Conservation (phyloP, 78 protist species). For the Guillardia theta region DNA sequence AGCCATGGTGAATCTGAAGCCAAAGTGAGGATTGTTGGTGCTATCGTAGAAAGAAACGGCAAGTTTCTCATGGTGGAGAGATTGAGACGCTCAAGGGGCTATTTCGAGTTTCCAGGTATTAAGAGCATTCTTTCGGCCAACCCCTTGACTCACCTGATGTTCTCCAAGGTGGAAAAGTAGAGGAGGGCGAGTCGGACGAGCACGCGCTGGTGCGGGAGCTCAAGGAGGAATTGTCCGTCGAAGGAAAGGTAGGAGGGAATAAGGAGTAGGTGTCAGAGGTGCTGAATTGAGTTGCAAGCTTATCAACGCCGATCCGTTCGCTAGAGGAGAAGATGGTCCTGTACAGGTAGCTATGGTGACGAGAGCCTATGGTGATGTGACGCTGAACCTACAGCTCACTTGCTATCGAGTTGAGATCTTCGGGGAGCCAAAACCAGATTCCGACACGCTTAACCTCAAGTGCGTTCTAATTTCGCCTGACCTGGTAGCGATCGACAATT, state of each 20-base stretch:
- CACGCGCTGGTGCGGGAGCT: not conserved
- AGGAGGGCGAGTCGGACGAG: not conserved
- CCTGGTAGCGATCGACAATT: too few relatives aligned
- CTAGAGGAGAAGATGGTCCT: not conserved
- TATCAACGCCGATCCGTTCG: not conserved
- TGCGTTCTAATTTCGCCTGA: too few relatives aligned
- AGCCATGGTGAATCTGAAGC: too few relatives aligned
- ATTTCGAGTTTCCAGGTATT: not conserved
- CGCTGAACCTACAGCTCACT: not conserved
- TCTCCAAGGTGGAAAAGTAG: not conserved
- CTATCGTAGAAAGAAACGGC: not conserved
- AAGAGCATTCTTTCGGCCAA: not conserved
- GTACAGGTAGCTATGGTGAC: not conserved
- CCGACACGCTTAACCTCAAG: too few relatives aligned
- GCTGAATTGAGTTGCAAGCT: too few relatives aligned
- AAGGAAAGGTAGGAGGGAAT: too few relatives aligned
- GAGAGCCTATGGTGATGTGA: not conserved
- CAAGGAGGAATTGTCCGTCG: not conserved
- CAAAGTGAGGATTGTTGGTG: not conserved
- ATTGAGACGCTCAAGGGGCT: not conserved
- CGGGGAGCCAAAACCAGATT: too few relatives aligned
- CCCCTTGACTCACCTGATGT: not conserved
- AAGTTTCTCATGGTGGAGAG: slow-evolving; percentile 11
- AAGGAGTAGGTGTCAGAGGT: too few relatives aligned
- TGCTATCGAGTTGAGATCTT: not conserved